phyloP scores from a whole-genome alignment of 257 asterid species.

The Ilex asprella region DNA sequence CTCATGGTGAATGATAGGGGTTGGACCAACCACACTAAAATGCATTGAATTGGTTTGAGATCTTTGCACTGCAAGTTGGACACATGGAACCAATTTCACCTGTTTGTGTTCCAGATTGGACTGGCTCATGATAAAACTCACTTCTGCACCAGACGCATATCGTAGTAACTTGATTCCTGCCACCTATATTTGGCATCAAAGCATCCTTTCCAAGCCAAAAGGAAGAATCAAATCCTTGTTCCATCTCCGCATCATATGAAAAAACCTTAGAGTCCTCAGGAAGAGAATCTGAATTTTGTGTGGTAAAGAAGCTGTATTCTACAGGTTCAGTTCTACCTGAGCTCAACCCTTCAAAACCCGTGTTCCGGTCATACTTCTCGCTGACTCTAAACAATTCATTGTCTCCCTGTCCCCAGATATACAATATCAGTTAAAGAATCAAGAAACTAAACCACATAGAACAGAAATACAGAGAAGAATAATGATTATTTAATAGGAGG shows the following conservation, averaged over 20 bases:
- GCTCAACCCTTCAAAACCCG: constrained; percentile 31
- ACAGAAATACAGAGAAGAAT: no score
- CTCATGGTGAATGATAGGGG: no score
- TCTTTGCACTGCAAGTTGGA: constrained; percentile 45
- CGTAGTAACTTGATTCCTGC: constrained; percentile 27
- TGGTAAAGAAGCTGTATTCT: constrained; percentile 69
- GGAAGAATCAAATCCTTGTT: constrained; percentile 43
- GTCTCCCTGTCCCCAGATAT: constrained; percentile 37
- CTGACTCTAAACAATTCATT: constrained; percentile 33
- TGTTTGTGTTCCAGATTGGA: constrained; percentile 37
- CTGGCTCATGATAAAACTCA: constrained; percentile 43
- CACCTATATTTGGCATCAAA: constrained; percentile 35
- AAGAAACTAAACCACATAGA: no score
- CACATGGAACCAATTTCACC: constrained; percentile 66
- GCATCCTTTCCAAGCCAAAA: constrained; percentile 65
- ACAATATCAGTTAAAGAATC: constrained; percentile 6
- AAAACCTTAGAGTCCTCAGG: constrained; percentile 49
- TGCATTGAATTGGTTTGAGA: constrained; percentile 30
- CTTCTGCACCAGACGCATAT: constrained; percentile 71
- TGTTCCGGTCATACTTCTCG: constrained; percentile 22
- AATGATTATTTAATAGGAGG: no score
- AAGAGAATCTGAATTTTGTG: constrained; percentile 43
- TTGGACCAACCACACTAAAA: constrained; percentile 13
- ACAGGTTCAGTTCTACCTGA: constrained; percentile 48
- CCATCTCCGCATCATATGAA: constrained; percentile 27